Evolutionary conservation across 139 green algal species (phyloP), one percentile per base, ranked within the genome.

Genomic region (Coelastrella sp.): DNA sequence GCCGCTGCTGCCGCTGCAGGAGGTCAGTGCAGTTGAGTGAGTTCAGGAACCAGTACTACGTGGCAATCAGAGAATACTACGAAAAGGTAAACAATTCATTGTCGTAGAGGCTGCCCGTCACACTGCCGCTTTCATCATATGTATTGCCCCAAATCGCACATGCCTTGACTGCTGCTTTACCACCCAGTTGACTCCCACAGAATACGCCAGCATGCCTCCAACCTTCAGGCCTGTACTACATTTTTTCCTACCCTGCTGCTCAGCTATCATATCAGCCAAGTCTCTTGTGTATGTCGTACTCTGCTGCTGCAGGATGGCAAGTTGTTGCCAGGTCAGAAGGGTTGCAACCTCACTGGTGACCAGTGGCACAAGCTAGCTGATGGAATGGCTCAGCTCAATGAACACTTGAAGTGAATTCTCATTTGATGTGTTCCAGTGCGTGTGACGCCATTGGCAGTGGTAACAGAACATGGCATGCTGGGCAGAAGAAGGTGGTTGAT

Each of bases 31-130:
- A 88, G 0, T 56, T 97, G 5, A 87, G 74, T 27, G 61, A 91
- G 5, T 96, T 94, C 90, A 95, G 95, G 84, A 92, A 90, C 80
- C 84, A 65, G 4, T 58, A 58, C 5, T 94, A 92, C 25, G 87
- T 96, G 6, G 85, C 88, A 58, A 82, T 96, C 35, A 89, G 95
- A 5, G 94, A 96, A 91, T 96, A 87, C 78, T 96, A 97, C 70
- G 82, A 94, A 57, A 95, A 97, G 93, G 92, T 87, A 63, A 58
- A 61, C 22, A 49, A 3, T 49, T 49, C 35, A 49, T 49, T 49
- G 35, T 49, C 35, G 3, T 49, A 49, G 35, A 49, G 35, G 35
- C 35, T 49, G 3, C 1, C 35, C 35, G 3, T 49, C 35, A 68
- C 25, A 35, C 7, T 35, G 25, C 80, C 15, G 15, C 12, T 35